Evolutionary conservation across 805 yeast species (phyloP), one percentile per base, ranked within the genome.

Genomic region (Yamadazyma paraphyllophila): DNA sequence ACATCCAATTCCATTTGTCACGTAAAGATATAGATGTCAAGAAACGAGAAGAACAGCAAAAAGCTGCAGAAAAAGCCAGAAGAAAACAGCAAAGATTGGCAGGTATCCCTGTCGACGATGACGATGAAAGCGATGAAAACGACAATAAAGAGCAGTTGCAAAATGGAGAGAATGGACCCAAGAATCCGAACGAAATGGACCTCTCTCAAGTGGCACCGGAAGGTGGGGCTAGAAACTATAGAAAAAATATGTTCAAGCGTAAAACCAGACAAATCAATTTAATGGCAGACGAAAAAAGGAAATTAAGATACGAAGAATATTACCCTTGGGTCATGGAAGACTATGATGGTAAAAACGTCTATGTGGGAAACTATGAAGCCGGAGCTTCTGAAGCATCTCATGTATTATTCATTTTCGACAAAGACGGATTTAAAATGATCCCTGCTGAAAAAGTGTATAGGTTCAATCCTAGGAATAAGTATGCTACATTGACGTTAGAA

Each of bases 321-420:
- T 92, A 88, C 58, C 99, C 99, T 0, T 94, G 99, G 99, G 96
- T 94, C 13, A 71, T 94, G 75, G 99, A 94, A 68, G 99, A 94
- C 67, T 92, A 87, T 63, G 97, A 90, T 59, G 96, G 96, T 38
- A 77, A 80, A 49, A 92, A 94, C 61, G 92, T 96, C 0, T 94
- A 88, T 86, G 97, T 91, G 14, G 97, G 98, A 31, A 86, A 84
- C 55, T 94, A 88, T 67, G 99, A 94, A 69, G 98, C 97, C 1
- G 88, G 87, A 38, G 78, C 80, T 44, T 80, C 90, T 14, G 97
- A 89, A 53, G 74, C 87, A n/a, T 88, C 88, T 52, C 74, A 69
- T 45, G 96, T 88, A 8, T 69, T 92, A 39, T 77, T 92, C 57
- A 88, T 90, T 36, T 84, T 88, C 57, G 96, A 89, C 61, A 82